Base-by-base conservation (phyloP, 164 flowering plant species). In the Umbellularia californica region DNA sequence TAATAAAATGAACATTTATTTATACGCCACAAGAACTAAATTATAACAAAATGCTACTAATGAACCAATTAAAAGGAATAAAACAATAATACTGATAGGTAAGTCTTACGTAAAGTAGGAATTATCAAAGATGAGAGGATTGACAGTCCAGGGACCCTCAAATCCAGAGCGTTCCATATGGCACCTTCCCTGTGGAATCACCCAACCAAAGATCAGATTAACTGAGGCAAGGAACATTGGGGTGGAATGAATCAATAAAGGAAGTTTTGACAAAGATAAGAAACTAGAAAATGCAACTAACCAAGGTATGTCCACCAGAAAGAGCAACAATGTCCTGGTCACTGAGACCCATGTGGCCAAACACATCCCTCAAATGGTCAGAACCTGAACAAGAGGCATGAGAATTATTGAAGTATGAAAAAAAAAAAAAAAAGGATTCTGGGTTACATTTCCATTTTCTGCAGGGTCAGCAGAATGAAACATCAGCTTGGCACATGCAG, bases 271-370 rank as follows among this genome's bases (percentile, higher is more conserved):
- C 6, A 65, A 24, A 13, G 6, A 33, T 25, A 68, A 5, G 33
- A 68, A 63, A 2, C 33, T 5, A 15, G 4, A 41, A 10, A 24
- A 33, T 41, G 19, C 30, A 27, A 62, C 74, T 28, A 7, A 87
- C 90, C 87, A 87, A 69, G n/a, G 90, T 88, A 71, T 88, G 91
- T 19, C 78, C 91, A 72, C 91, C 91, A 72, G 89, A 88, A 47
- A 88, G 85, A 47, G 87, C 86, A 70, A 88, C 91, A 76, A 86
- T 85, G 50, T 88, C 91, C 75, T 79, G 69, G 67, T 88, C 91
- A 52, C 75, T 75, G 20, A 88, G 86, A 65, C 91, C 91, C 91
- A 88, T 88, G 33, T 82, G 83, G 65, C 35, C 75, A 64, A 88
- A 88, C 19, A 88, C 87, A 22, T 79, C 81, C 70, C 90, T 83